Conservation (phyloP, 2,329 filamentous ascomycete species). For the Aplosporella prunicola region DNA sequence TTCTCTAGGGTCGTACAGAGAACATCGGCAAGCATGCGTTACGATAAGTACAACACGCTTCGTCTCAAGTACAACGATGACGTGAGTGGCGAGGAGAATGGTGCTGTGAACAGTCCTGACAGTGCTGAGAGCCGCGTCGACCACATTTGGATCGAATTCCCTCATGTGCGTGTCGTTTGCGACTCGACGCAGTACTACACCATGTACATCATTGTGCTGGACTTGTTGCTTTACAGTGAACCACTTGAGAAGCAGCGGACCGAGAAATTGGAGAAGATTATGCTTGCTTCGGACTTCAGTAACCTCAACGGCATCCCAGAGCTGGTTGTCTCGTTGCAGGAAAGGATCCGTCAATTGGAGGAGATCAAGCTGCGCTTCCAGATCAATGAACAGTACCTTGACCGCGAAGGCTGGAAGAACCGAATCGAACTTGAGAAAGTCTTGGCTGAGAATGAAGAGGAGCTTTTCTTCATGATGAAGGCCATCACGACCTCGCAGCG, state of each 20-base stretch:
- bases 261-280: constrained; percentile 94
- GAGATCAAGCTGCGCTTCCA: constrained; percentile 97
- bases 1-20: constrained; percentile 96
- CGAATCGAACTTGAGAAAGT: constrained; percentile 82
- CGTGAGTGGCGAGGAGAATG: constrained; percentile 56
- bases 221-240: constrained; percentile 92
- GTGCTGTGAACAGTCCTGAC: constrained; percentile 35
- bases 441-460: constrained; percentile 81
- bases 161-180: constrained; percentile 85
- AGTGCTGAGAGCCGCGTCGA: constrained; percentile 74
- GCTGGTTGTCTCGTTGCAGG: constrained; percentile 84
- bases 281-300: constrained; percentile 97
- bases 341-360: constrained; percentile 84
- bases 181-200: constrained; percentile 97
- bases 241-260: constrained; percentile 94
- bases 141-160: constrained; percentile 94
- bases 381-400: constrained; percentile 76
- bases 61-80: constrained; percentile 96
- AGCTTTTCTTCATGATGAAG: constrained; percentile 99
- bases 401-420: constrained; percentile 86
- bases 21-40: constrained; percentile 86
- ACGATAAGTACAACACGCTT: constrained; percentile 96
- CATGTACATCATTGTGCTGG: constrained; percentile 94
- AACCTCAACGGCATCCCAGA: constrained; percentile 88
- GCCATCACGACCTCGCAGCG: constrained; percentile 94